Evolutionary conservation across 2,329 filamentous ascomycete species (phyloP).

Genomic region (Fusarium decemcellulare): DNA sequence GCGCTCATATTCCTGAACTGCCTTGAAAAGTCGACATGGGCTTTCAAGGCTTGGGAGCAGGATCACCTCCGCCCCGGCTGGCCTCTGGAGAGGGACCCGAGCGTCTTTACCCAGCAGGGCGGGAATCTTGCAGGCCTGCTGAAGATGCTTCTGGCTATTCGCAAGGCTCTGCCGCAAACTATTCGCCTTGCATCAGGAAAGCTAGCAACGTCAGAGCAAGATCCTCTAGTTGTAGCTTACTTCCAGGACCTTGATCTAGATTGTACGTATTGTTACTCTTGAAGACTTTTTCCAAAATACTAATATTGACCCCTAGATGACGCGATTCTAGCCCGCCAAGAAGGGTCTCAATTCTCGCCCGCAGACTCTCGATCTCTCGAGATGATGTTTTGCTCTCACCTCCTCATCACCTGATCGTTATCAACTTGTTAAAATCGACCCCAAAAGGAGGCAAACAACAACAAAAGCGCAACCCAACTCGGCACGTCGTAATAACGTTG

Average conservation of each 20-base stretch:
- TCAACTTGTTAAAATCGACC: too few species aligned
- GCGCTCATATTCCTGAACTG: slow-evolving; percentile 75
- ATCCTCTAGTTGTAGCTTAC: slow-evolving; percentile 63
- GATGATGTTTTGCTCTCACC: slow-evolving; percentile 64
- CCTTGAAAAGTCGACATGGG: slow-evolving; percentile 78
- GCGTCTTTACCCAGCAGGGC: slow-evolving; percentile 71
- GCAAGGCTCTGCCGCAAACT: slow-evolving; percentile 71
- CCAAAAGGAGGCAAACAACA: too few species aligned
- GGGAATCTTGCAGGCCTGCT: slow-evolving; percentile 71
- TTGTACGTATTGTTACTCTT: slow-evolving; percentile 60
- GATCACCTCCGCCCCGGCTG: slow-evolving; percentile 71
- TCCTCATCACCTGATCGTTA: slow-evolving; percentile 54
- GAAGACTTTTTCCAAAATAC: not conserved
- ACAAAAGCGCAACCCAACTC: too few species aligned
- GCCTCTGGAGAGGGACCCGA: slow-evolving; percentile 72
- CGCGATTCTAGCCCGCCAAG: slow-evolving; percentile 59
- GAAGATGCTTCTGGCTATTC: slow-evolving; percentile 73
- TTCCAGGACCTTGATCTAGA: slow-evolving; percentile 70
- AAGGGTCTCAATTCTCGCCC: slow-evolving; percentile 65
- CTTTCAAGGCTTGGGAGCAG: slow-evolving; percentile 78
- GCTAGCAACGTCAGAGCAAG: slow-evolving; percentile 62
- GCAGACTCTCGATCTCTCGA: slow-evolving; percentile 66
- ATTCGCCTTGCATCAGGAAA: slow-evolving; percentile 62
- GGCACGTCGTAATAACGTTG: too few species aligned
- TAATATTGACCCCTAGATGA: slow-evolving; percentile 46